phyloP scores from a whole-genome alignment of 345 rosid species.

The Eucalyptus melliodora region DNA sequence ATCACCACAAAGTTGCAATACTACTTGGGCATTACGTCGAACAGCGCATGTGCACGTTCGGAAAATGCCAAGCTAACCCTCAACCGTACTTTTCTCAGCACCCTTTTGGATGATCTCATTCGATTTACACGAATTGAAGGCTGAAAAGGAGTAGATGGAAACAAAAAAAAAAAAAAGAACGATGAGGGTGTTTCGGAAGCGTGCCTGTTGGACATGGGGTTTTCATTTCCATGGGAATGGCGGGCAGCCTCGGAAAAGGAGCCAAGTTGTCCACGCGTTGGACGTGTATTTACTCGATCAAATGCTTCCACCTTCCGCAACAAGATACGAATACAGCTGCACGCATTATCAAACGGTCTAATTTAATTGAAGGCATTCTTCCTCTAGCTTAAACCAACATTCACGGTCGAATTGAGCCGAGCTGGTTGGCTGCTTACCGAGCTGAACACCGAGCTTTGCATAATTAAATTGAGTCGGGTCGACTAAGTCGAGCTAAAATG shows the following conservation, averaged over 20 bases:
- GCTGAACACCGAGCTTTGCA: neutral
- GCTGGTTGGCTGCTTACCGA: neutral
- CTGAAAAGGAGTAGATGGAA: neutral
- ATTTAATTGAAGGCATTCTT: neutral
- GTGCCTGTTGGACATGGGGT: neutral
- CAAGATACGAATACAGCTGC: neutral
- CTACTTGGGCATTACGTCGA: neutral
- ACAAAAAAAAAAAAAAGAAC: neutral
- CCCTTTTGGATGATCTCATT: neutral
- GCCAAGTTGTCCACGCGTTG: neutral
- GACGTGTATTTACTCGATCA: neutral
- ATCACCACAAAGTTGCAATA: neutral
- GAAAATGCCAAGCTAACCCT: neutral
- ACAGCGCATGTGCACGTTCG: neutral
- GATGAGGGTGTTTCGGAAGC: neutral
- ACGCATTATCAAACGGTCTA: neutral
- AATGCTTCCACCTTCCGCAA: neutral
- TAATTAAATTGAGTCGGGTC: neutral
- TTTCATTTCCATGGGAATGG: neutral
- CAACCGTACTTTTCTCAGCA: neutral
- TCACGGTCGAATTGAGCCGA: neutral
- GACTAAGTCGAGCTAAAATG: neutral
- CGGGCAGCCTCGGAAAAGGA: neutral
- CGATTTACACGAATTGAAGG: neutral
- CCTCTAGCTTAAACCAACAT: neutral